Conservation (phyloP, 306 rosid genomes). For the Bauhinia variegata region DNA sequence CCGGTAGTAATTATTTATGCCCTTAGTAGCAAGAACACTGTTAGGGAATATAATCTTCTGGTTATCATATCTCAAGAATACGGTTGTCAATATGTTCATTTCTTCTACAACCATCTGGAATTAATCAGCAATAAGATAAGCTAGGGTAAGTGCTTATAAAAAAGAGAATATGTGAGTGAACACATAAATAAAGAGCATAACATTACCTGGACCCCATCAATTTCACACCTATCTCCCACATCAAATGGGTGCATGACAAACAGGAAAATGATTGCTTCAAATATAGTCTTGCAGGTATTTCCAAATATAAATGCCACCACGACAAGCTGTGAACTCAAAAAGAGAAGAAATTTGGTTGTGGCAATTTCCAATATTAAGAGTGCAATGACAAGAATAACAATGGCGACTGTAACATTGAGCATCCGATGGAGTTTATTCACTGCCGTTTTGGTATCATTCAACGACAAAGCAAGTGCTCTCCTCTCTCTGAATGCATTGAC, state of each 20-base stretch:
- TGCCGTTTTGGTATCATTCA: conserved; percentile 95
- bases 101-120: conserved; percentile 96
- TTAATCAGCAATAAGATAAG: conserved; percentile 12
- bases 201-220: conserved; percentile 75
- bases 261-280: conserved; percentile 82
- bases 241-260: conserved; percentile 94
- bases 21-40: conserved; percentile 68
- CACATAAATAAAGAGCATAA: not conserved
- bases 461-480: conserved; percentile 87
- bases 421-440: conserved; percentile 81
- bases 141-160: conserved; percentile 24
- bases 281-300: conserved; percentile 85
- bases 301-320: conserved; percentile 87
- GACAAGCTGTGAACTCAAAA: conserved; percentile 81
- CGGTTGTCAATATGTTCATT: conserved; percentile 94
- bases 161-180: not conserved
- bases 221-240: conserved; percentile 95
- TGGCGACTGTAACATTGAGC: conserved; percentile 66
- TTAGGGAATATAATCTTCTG: conserved; percentile 65
- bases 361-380: conserved; percentile 79
- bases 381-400: conserved; percentile 61
- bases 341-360: conserved; percentile 67
- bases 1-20: conserved; percentile 77
- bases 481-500: conserved; percentile 91
- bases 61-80: conserved; percentile 79